These are phyloP conservation scores for Pseudopyricularia javanii DNA, from an alignment of 2,329 filamentous ascomycete genomes.

Conservation along the genomic window DNA sequence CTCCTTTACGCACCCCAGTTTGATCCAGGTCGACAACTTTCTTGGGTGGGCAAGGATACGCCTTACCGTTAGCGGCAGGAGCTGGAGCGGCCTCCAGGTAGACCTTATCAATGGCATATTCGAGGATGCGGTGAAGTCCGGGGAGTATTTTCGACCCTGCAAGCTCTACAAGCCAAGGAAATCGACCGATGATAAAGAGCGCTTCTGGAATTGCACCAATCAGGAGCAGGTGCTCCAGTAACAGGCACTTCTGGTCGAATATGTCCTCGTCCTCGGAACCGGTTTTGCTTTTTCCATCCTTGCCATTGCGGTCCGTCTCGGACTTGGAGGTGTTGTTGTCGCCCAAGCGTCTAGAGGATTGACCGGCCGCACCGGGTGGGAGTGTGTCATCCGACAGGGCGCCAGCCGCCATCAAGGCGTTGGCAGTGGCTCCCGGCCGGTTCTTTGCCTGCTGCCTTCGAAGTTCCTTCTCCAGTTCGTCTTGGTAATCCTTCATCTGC, in stretches of 20 bases:
- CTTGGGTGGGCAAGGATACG: conserved; percentile 28
- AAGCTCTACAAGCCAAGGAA: conserved; percentile 82
- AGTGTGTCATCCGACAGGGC: conserved; percentile 70
- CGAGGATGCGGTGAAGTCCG: conserved; percentile 71
- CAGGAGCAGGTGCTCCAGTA: conserved; percentile 75
- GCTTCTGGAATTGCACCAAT: conserved; percentile 90
- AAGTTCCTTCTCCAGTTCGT: conserved; percentile 59
- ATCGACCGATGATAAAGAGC: conserved; percentile 74
- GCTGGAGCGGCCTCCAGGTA: conserved; percentile 32
- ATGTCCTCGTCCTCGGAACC: conserved; percentile 37
- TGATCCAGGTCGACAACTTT: conserved; percentile 45
- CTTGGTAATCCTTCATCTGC: conserved; percentile 57
- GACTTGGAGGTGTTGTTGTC: conserved; percentile 36
- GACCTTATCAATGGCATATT: conserved; percentile 71
- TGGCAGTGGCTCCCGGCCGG: conserved; percentile 59
- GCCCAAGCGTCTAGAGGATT: conserved; percentile 24
- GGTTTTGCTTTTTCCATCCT: neutral
- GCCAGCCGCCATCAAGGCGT: conserved; percentile 78
- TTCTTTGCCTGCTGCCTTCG: conserved; percentile 63
- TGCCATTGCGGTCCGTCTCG: conserved; percentile 21
- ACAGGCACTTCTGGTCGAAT: conserved; percentile 73
- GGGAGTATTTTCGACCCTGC: conserved; percentile 65
- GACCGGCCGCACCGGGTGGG: conserved; percentile 28
- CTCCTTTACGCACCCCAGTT: conserved; percentile 55
- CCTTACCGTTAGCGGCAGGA: conserved; percentile 7